Evolutionary conservation across 225 moss, liverwort and hornwort species (phyloP).

Genomic region (Pseudoscleropodium purum): DNA sequence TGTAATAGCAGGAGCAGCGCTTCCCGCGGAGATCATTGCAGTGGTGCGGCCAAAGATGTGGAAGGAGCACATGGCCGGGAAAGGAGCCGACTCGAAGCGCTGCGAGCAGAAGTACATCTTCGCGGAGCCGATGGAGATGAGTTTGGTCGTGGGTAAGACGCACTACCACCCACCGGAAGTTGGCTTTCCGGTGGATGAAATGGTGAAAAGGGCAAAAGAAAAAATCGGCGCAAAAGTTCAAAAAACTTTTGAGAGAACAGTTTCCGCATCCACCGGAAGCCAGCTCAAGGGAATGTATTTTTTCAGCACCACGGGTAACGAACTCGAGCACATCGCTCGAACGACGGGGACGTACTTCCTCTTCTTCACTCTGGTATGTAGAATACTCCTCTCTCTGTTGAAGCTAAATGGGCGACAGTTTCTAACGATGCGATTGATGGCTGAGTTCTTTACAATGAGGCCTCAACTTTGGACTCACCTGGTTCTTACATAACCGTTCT

Average conservation of each 20-base stretch:
- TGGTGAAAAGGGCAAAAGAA: not conserved
- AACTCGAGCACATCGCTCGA: not conserved
- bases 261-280: not conserved
- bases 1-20: not conserved
- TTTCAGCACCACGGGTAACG: not conserved
- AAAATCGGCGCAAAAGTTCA: not conserved
- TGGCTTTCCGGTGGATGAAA: not conserved
- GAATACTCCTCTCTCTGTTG: not conserved
- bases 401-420: not conserved
- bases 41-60: conserved; percentile 28
- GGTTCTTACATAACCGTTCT: not conserved
- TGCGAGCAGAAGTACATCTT: conserved; percentile 10
- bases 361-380: conserved; percentile 12
- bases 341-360: conserved; percentile 11
- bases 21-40: conserved; percentile 13
- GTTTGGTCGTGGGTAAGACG: not conserved
- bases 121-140: conserved; percentile 17
- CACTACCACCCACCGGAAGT: not conserved
- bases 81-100: not conserved
- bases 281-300: conserved; percentile 12
- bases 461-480: not conserved
- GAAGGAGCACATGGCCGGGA: not conserved
- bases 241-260: not conserved
- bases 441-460: not conserved
- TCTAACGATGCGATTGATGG: not conserved